Conservation (phyloP, 1,284 basidiomycete species). For the Xanthoconium separans region DNA sequence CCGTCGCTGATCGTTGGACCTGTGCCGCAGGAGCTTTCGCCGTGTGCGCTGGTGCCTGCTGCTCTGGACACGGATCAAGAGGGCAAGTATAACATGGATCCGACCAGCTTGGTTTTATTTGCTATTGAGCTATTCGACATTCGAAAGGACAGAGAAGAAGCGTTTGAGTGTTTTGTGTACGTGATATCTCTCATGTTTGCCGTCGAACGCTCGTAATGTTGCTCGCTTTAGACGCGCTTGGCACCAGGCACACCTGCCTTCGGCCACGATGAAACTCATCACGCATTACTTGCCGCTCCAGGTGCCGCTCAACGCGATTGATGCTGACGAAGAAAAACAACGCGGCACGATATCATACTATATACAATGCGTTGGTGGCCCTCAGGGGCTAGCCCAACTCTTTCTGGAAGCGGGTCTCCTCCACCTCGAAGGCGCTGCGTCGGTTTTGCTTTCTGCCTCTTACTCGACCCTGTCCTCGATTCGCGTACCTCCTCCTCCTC, state of each 20-base stretch:
- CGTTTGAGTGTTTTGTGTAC: slow-evolving; percentile 78
- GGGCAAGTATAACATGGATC: slow-evolving; percentile 75
- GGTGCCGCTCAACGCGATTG: slow-evolving; percentile 37
- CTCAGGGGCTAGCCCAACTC: slow-evolving; percentile 61
- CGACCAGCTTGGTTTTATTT: slow-evolving; percentile 69
- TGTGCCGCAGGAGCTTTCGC: slow-evolving; percentile 58
- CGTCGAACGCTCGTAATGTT: neutral
- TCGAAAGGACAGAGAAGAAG: slow-evolving; percentile 65
- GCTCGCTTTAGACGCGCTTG: slow-evolving; percentile 62
- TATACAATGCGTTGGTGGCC: slow-evolving; percentile 61
- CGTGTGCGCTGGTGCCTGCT: slow-evolving; percentile 50
- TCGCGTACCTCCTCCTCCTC: slow-evolving; percentile 52
- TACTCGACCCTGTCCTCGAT: slow-evolving; percentile 73
- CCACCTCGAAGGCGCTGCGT: slow-evolving; percentile 72
- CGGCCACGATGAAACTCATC: slow-evolving; percentile 71
- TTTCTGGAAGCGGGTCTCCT: slow-evolving; percentile 75
- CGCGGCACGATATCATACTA: slow-evolving; percentile 61
- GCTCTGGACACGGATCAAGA: slow-evolving; percentile 50
- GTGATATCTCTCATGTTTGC: slow-evolving; percentile 29
- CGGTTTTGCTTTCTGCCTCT: slow-evolving; percentile 62
- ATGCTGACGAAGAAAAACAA: slow-evolving; percentile 36
- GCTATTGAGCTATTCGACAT: slow-evolving; percentile 71
- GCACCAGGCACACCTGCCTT: slow-evolving; percentile 70
- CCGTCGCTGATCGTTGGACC: slow-evolving; percentile 74
- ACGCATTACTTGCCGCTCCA: slow-evolving; percentile 65